Conservation (phyloP, 495 filamentous ascomycete species). For the Evansstolkia leycettana region DNA sequence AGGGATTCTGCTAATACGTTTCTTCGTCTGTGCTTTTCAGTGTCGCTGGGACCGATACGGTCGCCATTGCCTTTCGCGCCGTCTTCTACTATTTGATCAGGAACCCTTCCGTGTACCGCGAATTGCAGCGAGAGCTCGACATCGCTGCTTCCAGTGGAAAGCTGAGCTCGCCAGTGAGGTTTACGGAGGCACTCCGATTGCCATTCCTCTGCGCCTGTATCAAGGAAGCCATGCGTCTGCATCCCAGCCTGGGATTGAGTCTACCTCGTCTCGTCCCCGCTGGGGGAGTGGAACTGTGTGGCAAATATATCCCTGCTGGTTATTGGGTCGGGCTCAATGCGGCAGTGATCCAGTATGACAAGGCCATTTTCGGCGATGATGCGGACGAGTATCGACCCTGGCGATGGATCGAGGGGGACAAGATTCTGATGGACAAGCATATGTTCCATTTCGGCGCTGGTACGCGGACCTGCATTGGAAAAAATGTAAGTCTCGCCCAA, state of each 20-base stretch:
- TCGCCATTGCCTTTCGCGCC: constrained; percentile 29
- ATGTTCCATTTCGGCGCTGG: constrained; percentile 8
- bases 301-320: constrained; percentile 5
- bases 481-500: constrained; percentile 3
- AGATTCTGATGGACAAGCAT: constrained; percentile 6
- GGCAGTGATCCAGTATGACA: constrained; percentile 17
- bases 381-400: constrained; percentile 35
- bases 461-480: constrained; percentile 8
- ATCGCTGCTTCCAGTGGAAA: constrained; percentile 5
- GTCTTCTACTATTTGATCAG: constrained; percentile 38
- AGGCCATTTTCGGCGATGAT: constrained; percentile 35
- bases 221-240: constrained; percentile 16
- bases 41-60: constrained; percentile 39
- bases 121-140: constrained; percentile 41
- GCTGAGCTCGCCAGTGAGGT: constrained; percentile 6
- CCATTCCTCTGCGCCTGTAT: constrained; percentile 29
- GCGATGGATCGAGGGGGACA: constrained; percentile 37
- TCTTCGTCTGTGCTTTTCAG: constrained; percentile 2
- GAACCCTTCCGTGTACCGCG: constrained; percentile 28
- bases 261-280: constrained; percentile 9
- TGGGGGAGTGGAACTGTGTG: constrained; percentile 6
- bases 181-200: constrained; percentile 21
- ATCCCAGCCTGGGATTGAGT: constrained; percentile 6
- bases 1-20: no score
- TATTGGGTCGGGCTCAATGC: constrained; percentile 14